Base-by-base conservation (phyloP, 768 basidiomycete genomes). In the Goffeauzyma gilvescens region DNA sequence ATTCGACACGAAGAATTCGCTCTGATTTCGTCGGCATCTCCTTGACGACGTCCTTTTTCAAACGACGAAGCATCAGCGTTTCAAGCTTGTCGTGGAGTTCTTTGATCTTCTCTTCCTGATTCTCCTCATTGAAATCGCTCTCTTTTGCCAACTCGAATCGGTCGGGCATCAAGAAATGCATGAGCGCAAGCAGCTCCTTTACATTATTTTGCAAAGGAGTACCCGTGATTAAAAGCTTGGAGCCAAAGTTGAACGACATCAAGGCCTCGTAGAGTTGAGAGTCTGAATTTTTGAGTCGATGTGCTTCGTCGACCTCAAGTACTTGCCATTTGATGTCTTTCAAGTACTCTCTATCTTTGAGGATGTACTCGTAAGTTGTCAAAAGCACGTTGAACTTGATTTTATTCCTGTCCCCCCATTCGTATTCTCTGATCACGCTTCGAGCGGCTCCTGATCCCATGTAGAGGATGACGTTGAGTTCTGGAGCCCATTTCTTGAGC, bases 151-250 rank as follows among this genome's bases (percentile, higher is more conserved):
- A 71, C 1, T 37, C 44, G 13, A 45, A 98, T 68, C 84, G 85
- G 57, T 96, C 89, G 6, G 93, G 93, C 83, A 93, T 93, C 52
- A 96, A 70, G 71, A 98, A 98, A 63, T 96, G 93, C 90, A 96
- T 96, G 63, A 96, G 67, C 7, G 93, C 85, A 31, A 96, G 70
- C 26, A 98, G 67, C 64, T 98, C 93, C 71, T 86, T 95, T 54
- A 98, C 90, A 59, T 93, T 98, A 68, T 98, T 98, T 64, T 98
- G 93, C 42, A 98, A 69, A 20, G 93, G 93, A 2, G 93, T 98
- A 13, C 93, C 93, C 1, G 93, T 98, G 60, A 98, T 96, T 54
- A 98, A 75, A 43, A 98, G 72, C 66, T 90, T 87, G 27, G 82
- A 86, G 4, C 81, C 79, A 32, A 86, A 79, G 35, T 76, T 73